A percentile compares a stretch with the other conserved stretches of the same genome.
These are phyloP conservation scores for Pseudozyma tsukubaensis DNA, from an alignment of 1,284 basidiomycete genomes.

Conservation along the genomic window DNA sequence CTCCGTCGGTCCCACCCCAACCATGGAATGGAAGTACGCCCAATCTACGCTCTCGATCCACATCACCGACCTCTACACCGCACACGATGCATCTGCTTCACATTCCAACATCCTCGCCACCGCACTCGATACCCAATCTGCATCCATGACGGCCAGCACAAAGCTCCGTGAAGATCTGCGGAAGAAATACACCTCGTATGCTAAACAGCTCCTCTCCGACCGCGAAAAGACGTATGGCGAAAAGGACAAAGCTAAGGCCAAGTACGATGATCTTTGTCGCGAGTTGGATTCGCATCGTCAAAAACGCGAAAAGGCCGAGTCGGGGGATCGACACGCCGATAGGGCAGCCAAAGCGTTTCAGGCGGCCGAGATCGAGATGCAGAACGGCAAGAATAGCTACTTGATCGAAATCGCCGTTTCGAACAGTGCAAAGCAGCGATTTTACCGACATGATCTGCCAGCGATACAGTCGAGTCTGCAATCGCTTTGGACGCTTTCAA, in stretches of 20 bases:
- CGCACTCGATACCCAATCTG: slow-evolving; percentile 28
- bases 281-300: slow-evolving; percentile 53
- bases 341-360: slow-evolving; percentile 48
- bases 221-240: slow-evolving; percentile 52
- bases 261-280: slow-evolving; percentile 56
- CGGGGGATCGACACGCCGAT: slow-evolving; percentile 49
- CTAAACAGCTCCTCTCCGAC: slow-evolving; percentile 46
- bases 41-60: slow-evolving; percentile 30
- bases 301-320: slow-evolving; percentile 52
- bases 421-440: slow-evolving; percentile 48
- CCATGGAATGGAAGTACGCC: slow-evolving; percentile 45
- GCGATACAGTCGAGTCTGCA: slow-evolving; percentile 46
- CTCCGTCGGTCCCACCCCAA: slow-evolving; percentile 47
- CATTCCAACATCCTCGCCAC: slow-evolving; percentile 33
- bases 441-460: slow-evolving; percentile 48
- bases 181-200: slow-evolving; percentile 46
- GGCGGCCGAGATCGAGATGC: slow-evolving; percentile 52
- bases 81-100: slow-evolving; percentile 23
- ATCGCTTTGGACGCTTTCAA: slow-evolving; percentile 50
- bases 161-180: slow-evolving; percentile 43
- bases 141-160: slow-evolving; percentile 27
- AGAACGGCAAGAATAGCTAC: slow-evolving; percentile 56
- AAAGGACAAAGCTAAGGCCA: slow-evolving; percentile 51
- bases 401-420: slow-evolving; percentile 49
- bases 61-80: slow-evolving; percentile 32